Percentiles rank a stretch among this genome's conserved stretches.
Evolutionary conservation across 2,329 filamentous ascomycete genomes (phyloP).

Genomic region (Ceratocystis huliohia): DNA sequence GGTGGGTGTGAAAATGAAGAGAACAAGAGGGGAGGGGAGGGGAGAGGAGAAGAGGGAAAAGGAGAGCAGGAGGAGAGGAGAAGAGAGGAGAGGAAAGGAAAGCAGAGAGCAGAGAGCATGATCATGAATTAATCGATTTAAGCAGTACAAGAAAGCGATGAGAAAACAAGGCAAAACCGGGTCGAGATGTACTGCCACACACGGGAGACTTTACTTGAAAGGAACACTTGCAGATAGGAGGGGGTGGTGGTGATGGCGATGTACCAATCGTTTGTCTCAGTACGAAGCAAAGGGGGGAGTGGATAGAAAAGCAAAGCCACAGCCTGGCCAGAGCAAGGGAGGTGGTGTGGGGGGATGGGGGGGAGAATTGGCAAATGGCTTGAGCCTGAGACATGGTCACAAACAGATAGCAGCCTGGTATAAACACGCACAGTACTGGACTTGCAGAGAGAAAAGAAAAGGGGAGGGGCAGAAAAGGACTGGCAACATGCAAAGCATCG

Average conservation of each 20-base stretch:
- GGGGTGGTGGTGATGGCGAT: neutral
- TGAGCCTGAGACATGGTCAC: neutral
- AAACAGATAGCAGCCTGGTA: slow-evolving; percentile 5
- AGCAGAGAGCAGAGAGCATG: neutral
- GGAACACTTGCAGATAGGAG: slow-evolving; percentile 23
- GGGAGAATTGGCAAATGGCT: slow-evolving; percentile 12
- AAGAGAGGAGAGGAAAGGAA: slow-evolving; percentile 5
- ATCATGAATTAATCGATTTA: slow-evolving; percentile 7
- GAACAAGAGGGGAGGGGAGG: too few species aligned
- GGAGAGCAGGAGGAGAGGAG: neutral
- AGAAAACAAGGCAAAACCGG: slow-evolving; percentile 8
- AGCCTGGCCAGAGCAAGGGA: neutral
- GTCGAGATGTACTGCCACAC: slow-evolving; percentile 24
- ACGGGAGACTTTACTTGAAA: slow-evolving; percentile 29
- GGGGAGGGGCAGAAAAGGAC: neutral
- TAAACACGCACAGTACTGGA: neutral
- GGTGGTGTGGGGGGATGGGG: neutral
- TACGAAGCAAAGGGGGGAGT: neutral
- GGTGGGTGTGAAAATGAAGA: too few species aligned
- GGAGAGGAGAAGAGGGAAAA: neutral
- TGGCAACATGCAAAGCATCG: neutral
- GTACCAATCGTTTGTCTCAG: neutral
- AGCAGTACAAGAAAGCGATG: slow-evolving; percentile 1
- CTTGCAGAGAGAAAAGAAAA: neutral
- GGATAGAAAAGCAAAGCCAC: neutral